These are phyloP conservation scores for Microsporum canis DNA, from an alignment of 2,329 filamentous ascomycete genomes.

Conservation along the genomic window DNA sequence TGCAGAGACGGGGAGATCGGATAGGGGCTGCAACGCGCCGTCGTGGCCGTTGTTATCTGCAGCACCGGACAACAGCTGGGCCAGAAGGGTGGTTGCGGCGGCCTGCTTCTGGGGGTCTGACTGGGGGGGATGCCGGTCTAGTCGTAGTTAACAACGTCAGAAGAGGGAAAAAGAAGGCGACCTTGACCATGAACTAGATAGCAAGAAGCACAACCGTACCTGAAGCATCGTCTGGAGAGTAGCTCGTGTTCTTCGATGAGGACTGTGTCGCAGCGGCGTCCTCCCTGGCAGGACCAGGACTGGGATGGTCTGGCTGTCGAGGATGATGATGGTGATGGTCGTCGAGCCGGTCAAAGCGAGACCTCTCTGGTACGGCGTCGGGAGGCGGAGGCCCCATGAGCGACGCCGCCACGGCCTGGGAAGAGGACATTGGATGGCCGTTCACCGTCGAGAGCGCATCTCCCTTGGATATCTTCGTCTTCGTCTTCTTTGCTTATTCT, in stretches of 20 bases:
- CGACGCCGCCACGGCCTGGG: slow-evolving; percentile 39
- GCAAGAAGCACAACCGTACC: background rate
- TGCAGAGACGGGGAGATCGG: background rate
- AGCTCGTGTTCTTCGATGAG: background rate
- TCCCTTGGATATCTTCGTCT: background rate
- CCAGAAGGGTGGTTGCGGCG: slow-evolving; percentile 32
- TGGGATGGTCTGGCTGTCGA: background rate
- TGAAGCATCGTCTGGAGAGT: background rate
- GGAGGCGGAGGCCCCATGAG: slow-evolving; percentile 36
- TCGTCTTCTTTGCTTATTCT: background rate
- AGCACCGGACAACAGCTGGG: slow-evolving; percentile 30
- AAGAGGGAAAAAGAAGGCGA: background rate
- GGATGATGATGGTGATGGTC: background rate
- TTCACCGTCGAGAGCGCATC: slow-evolving; percentile 11
- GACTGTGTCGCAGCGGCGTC: background rate
- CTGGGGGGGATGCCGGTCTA: background rate
- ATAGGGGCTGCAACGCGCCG: background rate
- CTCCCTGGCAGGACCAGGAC: background rate
- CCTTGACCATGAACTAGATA: background rate
- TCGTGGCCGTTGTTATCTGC: slow-evolving; percentile 11
- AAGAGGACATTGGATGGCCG: slow-evolving; percentile 35
- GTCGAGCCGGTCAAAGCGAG: slow-evolving; percentile 29
- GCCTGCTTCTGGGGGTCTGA: slow-evolving; percentile 28
- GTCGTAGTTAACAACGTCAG: background rate
- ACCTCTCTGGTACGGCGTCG: slow-evolving; percentile 32